phyloP scores from a whole-genome alignment of 345 rosid species.

The Balakata baccata region DNA sequence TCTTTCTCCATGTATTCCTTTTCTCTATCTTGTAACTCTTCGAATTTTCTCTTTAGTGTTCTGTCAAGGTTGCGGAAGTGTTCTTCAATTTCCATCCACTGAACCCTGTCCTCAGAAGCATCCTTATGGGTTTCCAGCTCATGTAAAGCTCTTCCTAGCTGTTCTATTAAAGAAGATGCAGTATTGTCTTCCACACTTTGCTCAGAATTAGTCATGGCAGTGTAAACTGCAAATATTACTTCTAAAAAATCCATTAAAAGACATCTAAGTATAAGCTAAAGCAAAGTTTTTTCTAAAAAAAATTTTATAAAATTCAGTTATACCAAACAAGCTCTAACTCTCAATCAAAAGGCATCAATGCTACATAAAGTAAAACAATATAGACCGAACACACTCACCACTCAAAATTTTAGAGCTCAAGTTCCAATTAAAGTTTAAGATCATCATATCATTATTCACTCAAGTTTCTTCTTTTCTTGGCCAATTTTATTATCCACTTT shows the following conservation, averaged over 20 bases:
- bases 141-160: slow-evolving; percentile 38
- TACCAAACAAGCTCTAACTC: too few relatives aligned
- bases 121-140: slow-evolving; percentile 39
- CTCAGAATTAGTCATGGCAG: slow-evolving; percentile 26
- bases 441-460: too few relatives aligned
- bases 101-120: slow-evolving; percentile 33
- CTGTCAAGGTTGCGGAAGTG: slow-evolving; percentile 44
- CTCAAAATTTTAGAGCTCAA: not conserved
- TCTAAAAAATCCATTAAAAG: slow-evolving; percentile 14
- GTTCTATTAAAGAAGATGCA: slow-evolving; percentile 38
- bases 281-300: not conserved
- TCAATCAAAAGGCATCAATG: not conserved
- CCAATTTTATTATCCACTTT: not conserved
- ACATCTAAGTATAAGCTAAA: slow-evolving; percentile 8
- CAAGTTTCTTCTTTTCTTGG: not conserved
- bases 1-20: slow-evolving; percentile 44
- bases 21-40: slow-evolving; percentile 50
- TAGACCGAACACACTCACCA: not conserved
- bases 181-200: slow-evolving; percentile 26
- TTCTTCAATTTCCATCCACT: slow-evolving; percentile 50
- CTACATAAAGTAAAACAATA: not conserved
- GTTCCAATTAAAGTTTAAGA: not conserved
- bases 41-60: slow-evolving; percentile 34
- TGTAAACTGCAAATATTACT: slow-evolving; percentile 9
- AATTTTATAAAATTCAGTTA: too few relatives aligned